phyloP scores from a whole-genome alignment of 1,284 basidiomycete species.

The Cystobasidiaceae sp. region DNA sequence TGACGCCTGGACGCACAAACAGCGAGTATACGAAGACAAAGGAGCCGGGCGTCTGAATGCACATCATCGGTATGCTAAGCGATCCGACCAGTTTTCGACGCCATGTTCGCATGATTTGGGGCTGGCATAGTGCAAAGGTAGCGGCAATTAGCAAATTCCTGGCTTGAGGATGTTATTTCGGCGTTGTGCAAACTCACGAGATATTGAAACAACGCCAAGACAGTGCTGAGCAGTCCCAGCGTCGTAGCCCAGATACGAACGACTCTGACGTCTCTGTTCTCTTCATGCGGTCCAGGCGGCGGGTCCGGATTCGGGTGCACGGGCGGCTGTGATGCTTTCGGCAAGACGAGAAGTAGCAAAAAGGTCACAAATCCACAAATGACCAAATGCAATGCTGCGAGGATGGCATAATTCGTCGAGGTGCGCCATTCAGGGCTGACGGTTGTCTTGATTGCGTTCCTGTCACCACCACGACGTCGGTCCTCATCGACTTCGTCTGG shows the following conservation, averaged over 20 bases:
- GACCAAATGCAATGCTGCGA: conserved; percentile 40
- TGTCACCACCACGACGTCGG: neutral
- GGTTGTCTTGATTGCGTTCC: neutral
- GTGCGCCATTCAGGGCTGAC: conserved; percentile 20
- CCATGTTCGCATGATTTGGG: conserved; percentile 20
- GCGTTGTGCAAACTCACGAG: conserved; percentile 62
- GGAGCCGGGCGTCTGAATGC: conserved; percentile 86
- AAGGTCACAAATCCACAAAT: conserved; percentile 38
- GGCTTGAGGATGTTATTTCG: conserved; percentile 55
- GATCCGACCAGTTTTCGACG: conserved; percentile 19
- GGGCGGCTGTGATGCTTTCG: conserved; percentile 34
- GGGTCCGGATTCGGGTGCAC: conserved; percentile 27
- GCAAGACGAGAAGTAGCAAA: conserved; percentile 39
- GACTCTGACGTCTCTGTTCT: conserved; percentile 40
- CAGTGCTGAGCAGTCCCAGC: conserved; percentile 46
- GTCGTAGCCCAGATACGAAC: conserved; percentile 48
- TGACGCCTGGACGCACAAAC: conserved; percentile 52
- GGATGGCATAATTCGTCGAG: conserved; percentile 22
- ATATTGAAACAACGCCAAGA: conserved; percentile 49
- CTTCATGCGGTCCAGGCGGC: conserved; percentile 30
- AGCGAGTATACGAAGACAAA: conserved; percentile 82
- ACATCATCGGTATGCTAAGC: conserved; percentile 88
- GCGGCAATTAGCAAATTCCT: too few species aligned
- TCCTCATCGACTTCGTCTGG: neutral
- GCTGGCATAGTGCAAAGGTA: neutral